Base-by-base conservation (phyloP, 441 rosid genomes). In the Viola pubescens region DNA sequence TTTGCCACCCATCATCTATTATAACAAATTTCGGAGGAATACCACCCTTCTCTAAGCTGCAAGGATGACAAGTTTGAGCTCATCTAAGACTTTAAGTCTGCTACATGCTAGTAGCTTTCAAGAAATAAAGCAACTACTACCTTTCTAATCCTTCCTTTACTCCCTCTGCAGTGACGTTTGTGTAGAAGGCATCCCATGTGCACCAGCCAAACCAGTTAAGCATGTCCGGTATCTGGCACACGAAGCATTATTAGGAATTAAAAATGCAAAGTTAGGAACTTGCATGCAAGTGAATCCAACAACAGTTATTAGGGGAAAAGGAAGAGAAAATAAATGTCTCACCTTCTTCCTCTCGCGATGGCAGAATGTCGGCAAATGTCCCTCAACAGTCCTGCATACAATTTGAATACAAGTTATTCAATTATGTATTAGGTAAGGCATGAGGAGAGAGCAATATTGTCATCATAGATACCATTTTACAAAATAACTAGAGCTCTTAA, bases 171-270 rank as follows among this genome's bases (percentile, higher is more conserved):
- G 76, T 76, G 51, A 84, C 84, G 34, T 81, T 75, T 10, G 82
- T 81, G 65, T 84, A 79, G 66, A 81, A 81, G 57, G 86, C 89
- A 68, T 84, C 87, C 86, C 89, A 84, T 26, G 87, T 84, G 56
- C 84, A 84, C 89, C 89, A 84, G 10, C 89, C 87, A 71, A 81
- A 84, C 86, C 86, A 81, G 60, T 84, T 81, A 68, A 84, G 66
- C 80, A 78, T 69, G 69, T 79, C 81, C 0, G 83, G 89, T 79
- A 75, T 80, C 83, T 80, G 65, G 63, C 57, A 40, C 61, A 51
- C 2, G 16, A 53, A 67, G 43, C 51, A 55, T 7, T 45, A 50
- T 5, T 42, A 65, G 41, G 14, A 50, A 51, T 9, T 0, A 47
- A 6, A 47, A 1, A 5, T 13, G 43, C 3, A 6, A 52, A 37